phyloP scores from a whole-genome alignment of 352 stramenopile genomes.

The Albugo laibachii region DNA sequence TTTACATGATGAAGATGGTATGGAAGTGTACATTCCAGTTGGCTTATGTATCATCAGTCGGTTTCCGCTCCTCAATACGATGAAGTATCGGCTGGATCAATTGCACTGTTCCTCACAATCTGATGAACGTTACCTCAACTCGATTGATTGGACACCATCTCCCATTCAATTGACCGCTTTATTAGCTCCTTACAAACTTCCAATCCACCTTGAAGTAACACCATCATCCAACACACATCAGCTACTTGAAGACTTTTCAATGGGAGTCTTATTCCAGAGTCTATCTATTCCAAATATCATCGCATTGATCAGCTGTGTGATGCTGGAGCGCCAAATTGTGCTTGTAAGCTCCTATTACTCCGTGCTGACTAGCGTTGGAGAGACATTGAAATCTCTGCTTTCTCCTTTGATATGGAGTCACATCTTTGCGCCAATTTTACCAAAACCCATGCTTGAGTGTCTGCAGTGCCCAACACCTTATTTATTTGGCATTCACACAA shows the following conservation, averaged over 20 bases:
- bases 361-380: conserved; percentile 52
- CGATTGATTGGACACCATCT: conserved; percentile 34
- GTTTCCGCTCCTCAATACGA: conserved; percentile 59
- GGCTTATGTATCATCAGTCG: conserved; percentile 67
- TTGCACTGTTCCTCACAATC: conserved; percentile 37
- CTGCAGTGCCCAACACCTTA: conserved; percentile 72
- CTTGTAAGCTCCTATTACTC: conserved; percentile 63
- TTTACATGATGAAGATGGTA: conserved; percentile 55
- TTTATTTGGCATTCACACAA: conserved; percentile 68
- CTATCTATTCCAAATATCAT: conserved; percentile 54
- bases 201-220: neutral
- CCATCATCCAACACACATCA: conserved; percentile 9
- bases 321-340: conserved; percentile 60
- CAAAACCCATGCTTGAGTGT: conserved; percentile 60
- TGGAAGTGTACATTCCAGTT: conserved; percentile 54
- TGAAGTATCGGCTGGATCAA: conserved; percentile 44
- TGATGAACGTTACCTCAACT: conserved; percentile 27
- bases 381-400: conserved; percentile 63
- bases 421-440: conserved; percentile 66
- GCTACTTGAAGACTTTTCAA: conserved; percentile 53
- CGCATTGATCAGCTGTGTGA: conserved; percentile 39
- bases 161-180: conserved; percentile 31
- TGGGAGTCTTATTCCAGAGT: conserved; percentile 66
- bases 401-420: conserved; percentile 68
- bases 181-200: conserved; percentile 48